Conservation (phyloP, 345 rosid genomes). For the Salix exigua region DNA sequence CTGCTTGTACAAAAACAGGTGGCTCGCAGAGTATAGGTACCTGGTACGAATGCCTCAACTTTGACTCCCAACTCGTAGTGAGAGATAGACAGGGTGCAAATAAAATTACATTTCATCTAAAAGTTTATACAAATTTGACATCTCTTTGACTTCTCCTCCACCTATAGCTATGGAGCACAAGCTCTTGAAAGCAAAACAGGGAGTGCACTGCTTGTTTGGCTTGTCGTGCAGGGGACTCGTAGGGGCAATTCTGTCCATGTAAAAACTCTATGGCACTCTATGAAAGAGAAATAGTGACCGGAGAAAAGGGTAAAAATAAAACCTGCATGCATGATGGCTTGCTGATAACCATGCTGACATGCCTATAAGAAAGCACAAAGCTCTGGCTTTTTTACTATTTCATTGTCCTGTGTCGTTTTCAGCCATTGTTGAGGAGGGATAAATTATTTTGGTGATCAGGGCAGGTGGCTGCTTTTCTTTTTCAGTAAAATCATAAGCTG, state of each 20-base stretch:
- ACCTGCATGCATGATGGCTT: neutral
- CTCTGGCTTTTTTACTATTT: neutral
- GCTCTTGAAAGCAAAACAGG: neutral
- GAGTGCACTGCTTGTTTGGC: neutral
- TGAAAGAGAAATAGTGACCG: neutral
- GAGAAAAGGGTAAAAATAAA: neutral
- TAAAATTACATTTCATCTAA: too few relatives aligned
- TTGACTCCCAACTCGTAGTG: neutral
- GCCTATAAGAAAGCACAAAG: neutral
- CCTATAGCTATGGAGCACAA: too few relatives aligned
- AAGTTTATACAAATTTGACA: too few relatives aligned
- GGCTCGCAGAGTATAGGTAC: neutral
- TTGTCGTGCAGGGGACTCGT: neutral
- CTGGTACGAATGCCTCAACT: neutral
- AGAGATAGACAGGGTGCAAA: too few relatives aligned
- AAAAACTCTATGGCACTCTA: neutral
- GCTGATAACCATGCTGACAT: slow-evolving; percentile 4
- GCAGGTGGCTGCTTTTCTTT: slow-evolving; percentile 12
- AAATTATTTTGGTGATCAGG: neutral
- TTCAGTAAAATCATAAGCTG: slow-evolving; percentile 29
- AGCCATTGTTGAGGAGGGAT: neutral
- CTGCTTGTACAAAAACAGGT: neutral
- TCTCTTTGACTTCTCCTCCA: too few relatives aligned
- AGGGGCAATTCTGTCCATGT: neutral
- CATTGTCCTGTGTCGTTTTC: slow-evolving; percentile 5